phyloP scores from a whole-genome alignment of 75 land plant genomes.

The Selaginella moellendorffii region DNA sequence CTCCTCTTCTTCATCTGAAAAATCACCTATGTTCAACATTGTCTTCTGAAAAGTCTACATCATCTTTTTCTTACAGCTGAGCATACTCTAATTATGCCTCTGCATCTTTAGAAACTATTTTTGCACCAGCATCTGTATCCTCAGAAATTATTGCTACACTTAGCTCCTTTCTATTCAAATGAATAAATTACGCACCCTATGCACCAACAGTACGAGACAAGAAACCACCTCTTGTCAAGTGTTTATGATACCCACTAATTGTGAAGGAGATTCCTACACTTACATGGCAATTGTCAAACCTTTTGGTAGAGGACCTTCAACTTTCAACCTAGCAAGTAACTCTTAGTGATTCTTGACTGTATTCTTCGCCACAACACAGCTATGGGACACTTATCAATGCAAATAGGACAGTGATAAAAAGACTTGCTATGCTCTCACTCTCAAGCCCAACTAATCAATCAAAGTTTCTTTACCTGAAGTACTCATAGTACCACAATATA shows the following conservation, averaged over 20 bases:
- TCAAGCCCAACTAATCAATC: not conserved
- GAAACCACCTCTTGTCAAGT: not conserved
- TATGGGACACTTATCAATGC: not conserved
- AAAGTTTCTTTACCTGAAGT: not conserved
- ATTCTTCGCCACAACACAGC: not conserved
- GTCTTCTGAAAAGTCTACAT: not conserved
- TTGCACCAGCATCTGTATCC: not conserved
- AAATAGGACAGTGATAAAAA: not conserved
- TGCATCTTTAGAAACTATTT: too few species aligned
- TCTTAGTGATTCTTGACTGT: not conserved
- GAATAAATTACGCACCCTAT: not conserved
- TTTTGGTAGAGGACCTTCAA: not conserved
- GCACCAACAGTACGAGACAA: not conserved
- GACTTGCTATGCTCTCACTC: not conserved
- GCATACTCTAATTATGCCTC: not conserved
- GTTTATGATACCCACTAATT: not conserved
- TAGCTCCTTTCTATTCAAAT: not conserved
- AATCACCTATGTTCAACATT: not conserved
- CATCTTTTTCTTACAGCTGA: not conserved
- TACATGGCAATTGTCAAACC: not conserved
- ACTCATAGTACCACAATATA: not conserved
- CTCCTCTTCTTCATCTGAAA: not conserved
- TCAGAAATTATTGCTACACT: not conserved
- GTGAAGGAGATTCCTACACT: slow-evolving; percentile 1
- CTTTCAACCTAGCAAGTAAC: not conserved